Conservation (phyloP, 306 rosid species). For the Gynostemma pentaphyllum region DNA sequence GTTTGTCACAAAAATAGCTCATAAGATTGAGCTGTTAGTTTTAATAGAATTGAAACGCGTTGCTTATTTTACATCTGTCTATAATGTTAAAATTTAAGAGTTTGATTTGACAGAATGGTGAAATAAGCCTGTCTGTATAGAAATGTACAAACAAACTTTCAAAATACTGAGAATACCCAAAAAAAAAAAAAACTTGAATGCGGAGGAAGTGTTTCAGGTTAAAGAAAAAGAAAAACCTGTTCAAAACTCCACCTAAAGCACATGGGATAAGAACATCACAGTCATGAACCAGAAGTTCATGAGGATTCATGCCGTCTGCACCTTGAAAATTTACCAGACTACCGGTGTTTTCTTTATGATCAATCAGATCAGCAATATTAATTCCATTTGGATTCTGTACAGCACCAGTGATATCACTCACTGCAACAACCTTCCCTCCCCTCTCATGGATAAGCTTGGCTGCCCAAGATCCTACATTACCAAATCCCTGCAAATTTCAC, state of each 20-base stretch:
- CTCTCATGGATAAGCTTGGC: constrained; percentile 35
- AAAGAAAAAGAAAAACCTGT: constrained; percentile 25
- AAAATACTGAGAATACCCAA: not conserved
- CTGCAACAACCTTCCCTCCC: constrained; percentile 46
- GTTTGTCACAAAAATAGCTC: no score
- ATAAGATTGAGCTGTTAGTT: no score
- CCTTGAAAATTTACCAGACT: constrained; percentile 29
- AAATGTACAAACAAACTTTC: no score
- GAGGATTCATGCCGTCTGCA: constrained; percentile 32
- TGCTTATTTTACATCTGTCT: no score
- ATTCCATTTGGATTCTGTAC: constrained; percentile 34
- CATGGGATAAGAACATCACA: constrained; percentile 52
- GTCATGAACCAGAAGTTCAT: constrained; percentile 33
- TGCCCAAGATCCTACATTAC: constrained; percentile 73
- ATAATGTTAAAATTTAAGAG: no score
- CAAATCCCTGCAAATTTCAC: constrained; percentile 62
- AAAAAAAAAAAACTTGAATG: not conserved
- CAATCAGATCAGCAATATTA: constrained; percentile 23
- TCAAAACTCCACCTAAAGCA: constrained; percentile 55
- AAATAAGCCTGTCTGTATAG: no score
- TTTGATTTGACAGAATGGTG: no score
- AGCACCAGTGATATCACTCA: constrained; percentile 51
- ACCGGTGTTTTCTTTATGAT: constrained; percentile 31
- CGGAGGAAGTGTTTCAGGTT: not conserved
- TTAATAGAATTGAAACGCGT: no score